Percentiles rank a stretch among this genome's conserved stretches.
These are phyloP conservation scores for Blastobotrys apis DNA, from an alignment of 1,139 yeast species.

Conservation along the genomic window DNA sequence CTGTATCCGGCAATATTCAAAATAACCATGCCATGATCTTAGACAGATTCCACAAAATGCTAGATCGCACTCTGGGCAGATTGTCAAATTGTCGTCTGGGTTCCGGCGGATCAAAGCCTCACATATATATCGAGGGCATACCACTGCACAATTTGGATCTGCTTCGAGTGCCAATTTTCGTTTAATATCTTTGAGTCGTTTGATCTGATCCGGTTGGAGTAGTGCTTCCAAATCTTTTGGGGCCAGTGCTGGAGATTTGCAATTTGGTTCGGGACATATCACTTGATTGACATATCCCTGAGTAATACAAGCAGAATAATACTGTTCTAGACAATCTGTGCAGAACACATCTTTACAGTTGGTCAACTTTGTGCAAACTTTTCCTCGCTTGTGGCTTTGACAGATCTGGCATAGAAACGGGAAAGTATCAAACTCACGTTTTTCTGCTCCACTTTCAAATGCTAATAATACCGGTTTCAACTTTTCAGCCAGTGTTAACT, in stretches of 20 bases:
- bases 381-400: conserved; percentile 50
- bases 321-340: conserved; percentile 46
- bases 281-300: conserved; percentile 52
- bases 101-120: conserved; percentile 46
- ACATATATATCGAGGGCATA: conserved; percentile 51
- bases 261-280: conserved; percentile 53
- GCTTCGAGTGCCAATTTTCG: conserved; percentile 43
- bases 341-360: conserved; percentile 55
- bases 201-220: conserved; percentile 35
- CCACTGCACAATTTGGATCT: conserved; percentile 49
- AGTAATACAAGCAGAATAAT: conserved; percentile 44
- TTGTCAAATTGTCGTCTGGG: conserved; percentile 49
- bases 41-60: conserved; percentile 60
- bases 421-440: conserved; percentile 36
- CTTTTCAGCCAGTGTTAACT: not conserved
- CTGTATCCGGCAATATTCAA: conserved; percentile 43
- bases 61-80: conserved; percentile 50
- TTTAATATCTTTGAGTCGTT: conserved; percentile 42
- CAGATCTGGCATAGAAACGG: conserved; percentile 59
- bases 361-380: conserved; percentile 41
- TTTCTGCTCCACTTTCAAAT: conserved; percentile 25
- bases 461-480: conserved; percentile 27
- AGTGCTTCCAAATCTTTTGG: conserved; percentile 30
- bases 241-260: conserved; percentile 20
- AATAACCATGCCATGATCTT: conserved; percentile 64